Conservation (phyloP, 176 grass and related monocot genomes). For the Bromus sterilis region DNA sequence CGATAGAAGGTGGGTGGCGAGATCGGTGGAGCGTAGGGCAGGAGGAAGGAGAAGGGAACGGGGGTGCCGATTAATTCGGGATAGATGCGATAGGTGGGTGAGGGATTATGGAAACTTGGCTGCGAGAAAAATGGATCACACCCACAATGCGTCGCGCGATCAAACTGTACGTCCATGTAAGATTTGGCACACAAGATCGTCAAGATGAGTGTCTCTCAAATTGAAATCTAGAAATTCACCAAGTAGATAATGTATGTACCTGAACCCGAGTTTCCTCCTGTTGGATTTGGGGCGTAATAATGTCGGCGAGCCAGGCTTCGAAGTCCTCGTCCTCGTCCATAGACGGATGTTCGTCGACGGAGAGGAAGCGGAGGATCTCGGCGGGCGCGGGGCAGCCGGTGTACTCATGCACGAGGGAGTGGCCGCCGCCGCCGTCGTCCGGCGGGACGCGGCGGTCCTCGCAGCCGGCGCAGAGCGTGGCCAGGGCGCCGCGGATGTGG, state of each 20-base stretch:
- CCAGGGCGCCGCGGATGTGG: neutral
- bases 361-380: conserved; percentile 8
- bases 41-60: no score
- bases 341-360: neutral
- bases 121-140: no score
- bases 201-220: neutral
- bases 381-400: conserved; percentile 6
- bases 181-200: neutral
- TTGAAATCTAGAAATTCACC: neutral
- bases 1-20: no score
- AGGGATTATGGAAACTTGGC: no score
- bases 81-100: no score
- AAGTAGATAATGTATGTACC: neutral
- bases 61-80: no score
- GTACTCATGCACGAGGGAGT: neutral
- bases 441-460: neutral
- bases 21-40: no score
- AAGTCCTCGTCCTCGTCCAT: neutral
- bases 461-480: conserved; percentile 13
- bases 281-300: neutral
- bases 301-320: neutral
- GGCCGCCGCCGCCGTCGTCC: no score
- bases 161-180: neutral
- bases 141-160: neutral
- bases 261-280: neutral